A percentile compares a stretch with the other conserved stretches of the same genome.
phyloP scores from a whole-genome alignment of 768 basidiomycete genomes.

The Pisolithus microcarpus region DNA sequence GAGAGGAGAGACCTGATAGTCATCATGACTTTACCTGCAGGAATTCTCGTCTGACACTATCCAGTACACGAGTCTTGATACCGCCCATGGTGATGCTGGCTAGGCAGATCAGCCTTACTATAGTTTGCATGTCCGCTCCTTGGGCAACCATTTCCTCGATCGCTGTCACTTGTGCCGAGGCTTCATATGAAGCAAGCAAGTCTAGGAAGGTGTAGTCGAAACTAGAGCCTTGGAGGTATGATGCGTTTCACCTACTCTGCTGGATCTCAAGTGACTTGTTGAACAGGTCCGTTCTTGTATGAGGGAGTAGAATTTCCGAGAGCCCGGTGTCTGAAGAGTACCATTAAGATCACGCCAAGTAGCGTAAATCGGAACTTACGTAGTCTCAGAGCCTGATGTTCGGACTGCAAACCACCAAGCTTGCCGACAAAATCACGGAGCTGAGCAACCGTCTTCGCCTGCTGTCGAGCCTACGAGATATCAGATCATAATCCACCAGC shows the following conservation, averaged over 20 bases:
- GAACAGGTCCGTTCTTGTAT: constrained; percentile 82
- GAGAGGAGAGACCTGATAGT: constrained; percentile 13
- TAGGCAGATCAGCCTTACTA: constrained; percentile 78
- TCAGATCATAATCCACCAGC: constrained; percentile 2
- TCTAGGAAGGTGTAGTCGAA: constrained; percentile 40
- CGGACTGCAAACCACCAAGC: constrained; percentile 84
- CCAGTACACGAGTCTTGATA: constrained; percentile 79
- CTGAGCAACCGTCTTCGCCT: constrained; percentile 87
- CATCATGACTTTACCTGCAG: constrained; percentile 50
- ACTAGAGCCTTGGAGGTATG: constrained; percentile 6
- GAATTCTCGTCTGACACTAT: constrained; percentile 86
- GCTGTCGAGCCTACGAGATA: constrained; percentile 57
- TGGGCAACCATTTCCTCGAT: constrained; percentile 90
- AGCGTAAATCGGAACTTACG: constrained; percentile 46
- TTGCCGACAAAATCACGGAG: constrained; percentile 93
- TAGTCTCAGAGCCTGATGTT: constrained; percentile 81
- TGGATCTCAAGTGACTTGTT: constrained; percentile 91
- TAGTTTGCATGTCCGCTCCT: constrained; percentile 72
- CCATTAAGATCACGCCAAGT: constrained; percentile 1
- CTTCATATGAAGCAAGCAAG: constrained; percentile 88
- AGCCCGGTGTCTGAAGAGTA: constrained; percentile 72
- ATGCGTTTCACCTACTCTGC: constrained; percentile 57
- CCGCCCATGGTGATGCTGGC: constrained; percentile 80
- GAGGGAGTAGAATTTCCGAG: constrained; percentile 83
- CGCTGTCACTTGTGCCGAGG: constrained; percentile 66